Conservation (phyloP, 345 rosid species). For the Cardamine chenopodiifolia region DNA sequence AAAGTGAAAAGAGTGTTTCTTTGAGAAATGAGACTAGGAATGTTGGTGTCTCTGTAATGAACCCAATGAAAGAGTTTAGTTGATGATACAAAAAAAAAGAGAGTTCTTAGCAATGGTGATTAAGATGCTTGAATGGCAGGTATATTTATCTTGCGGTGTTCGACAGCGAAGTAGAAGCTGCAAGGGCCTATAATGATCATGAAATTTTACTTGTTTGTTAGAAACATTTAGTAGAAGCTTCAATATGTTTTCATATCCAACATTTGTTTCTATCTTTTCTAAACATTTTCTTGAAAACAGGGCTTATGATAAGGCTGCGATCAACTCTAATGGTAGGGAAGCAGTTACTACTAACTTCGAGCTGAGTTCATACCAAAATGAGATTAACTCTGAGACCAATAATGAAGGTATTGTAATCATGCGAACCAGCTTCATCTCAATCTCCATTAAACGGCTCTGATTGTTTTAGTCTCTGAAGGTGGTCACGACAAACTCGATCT, state of each 20-base stretch:
- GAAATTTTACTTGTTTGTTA: conserved; percentile 40
- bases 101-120: conserved; percentile 53
- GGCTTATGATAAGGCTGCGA: conserved; percentile 98
- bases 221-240: conserved; percentile 47
- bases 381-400: conserved; percentile 49
- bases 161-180: conserved; percentile 98
- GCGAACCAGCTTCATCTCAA: not conserved
- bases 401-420: conserved; percentile 52
- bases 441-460: conserved; percentile 19
- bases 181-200: conserved; percentile 87
- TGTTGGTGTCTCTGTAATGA: conserved; percentile 22
- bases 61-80: conserved; percentile 42
- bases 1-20: not conserved
- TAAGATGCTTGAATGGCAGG: conserved; percentile 93
- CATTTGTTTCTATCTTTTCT: conserved; percentile 41
- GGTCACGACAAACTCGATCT: conserved; percentile 39
- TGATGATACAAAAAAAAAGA: conserved; percentile 28
- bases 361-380: conserved; percentile 69
- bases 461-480: conserved; percentile 18
- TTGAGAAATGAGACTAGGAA: conserved; percentile 24
- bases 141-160: conserved; percentile 98
- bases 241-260: conserved; percentile 7
- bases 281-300: conserved; percentile 65
- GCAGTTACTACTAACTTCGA: conserved; percentile 97
- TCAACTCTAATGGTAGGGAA: conserved; percentile 83